Percentiles rank a stretch among this genome's conserved stretches.
Evolutionary conservation across 495 filamentous ascomycete species (phyloP).

Genomic region (Usnea hakonensis): DNA sequence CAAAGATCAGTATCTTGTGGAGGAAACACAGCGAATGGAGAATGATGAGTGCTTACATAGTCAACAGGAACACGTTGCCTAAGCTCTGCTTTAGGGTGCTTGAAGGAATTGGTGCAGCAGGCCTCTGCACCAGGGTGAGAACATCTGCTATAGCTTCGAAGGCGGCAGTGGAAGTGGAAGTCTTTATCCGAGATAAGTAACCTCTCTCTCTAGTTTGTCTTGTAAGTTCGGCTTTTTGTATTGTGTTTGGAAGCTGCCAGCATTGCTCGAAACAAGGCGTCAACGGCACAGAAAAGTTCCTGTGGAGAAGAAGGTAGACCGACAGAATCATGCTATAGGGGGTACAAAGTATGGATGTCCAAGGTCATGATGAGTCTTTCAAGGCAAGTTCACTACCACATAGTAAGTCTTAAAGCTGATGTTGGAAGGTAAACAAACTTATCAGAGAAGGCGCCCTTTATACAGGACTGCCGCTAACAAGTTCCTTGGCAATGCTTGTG

Average conservation of each 20-base stretch:
- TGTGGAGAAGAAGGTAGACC: not conserved
- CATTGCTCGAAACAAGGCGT: not conserved
- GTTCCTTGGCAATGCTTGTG: not conserved
- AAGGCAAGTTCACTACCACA: not conserved
- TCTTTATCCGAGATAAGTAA: not conserved
- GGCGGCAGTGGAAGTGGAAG: not conserved
- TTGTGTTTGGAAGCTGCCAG: not conserved
- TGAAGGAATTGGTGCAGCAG: not conserved
- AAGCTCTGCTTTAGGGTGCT: not conserved
- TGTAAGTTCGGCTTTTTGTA: not conserved
- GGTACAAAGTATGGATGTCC: not conserved
- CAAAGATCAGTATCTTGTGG: too few species aligned
- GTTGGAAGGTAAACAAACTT: not conserved
- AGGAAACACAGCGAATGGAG: too few species aligned
- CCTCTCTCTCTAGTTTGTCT: not conserved
- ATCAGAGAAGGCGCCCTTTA: not conserved
- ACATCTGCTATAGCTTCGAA: not conserved
- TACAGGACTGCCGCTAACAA: not conserved
- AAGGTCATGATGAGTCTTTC: not conserved
- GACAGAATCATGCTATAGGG: not conserved
- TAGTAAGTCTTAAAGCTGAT: not conserved
- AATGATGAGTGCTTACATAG: not conserved
- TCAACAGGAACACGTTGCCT: not conserved
- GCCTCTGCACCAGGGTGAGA: not conserved
- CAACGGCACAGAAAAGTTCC: not conserved